A percentile compares a stretch with the other conserved stretches of the same genome.
phyloP scores from a whole-genome alignment of 2,329 filamentous ascomycete genomes.

The Periconia digitata region DNA sequence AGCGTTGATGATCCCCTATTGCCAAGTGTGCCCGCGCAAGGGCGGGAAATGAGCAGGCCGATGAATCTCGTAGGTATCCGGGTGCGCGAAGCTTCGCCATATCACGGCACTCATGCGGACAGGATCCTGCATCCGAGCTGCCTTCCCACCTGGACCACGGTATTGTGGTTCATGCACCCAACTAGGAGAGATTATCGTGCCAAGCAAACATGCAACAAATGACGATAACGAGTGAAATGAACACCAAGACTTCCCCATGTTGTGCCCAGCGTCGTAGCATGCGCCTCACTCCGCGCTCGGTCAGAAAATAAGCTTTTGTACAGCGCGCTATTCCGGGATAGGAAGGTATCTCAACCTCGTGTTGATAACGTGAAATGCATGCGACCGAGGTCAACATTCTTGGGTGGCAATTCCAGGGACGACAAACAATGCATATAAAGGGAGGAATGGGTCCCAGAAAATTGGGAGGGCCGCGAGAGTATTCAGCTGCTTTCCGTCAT shows the following conservation, averaged over 20 bases:
- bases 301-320: not conserved
- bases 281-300: too few relatives aligned
- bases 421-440: not conserved
- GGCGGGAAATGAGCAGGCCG: not conserved
- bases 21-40: too few relatives aligned
- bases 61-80: not conserved
- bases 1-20: too few relatives aligned
- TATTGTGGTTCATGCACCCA: not conserved
- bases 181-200: not conserved
- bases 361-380: constrained; percentile 17
- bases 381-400: constrained; percentile 1
- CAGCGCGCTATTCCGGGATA: constrained; percentile 25
- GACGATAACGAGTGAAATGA: not conserved
- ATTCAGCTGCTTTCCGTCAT: not conserved
- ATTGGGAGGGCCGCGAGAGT: too few relatives aligned
- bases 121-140: not conserved
- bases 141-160: not conserved
- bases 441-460: not conserved
- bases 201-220: not conserved
- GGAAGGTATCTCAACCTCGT: constrained; percentile 30
- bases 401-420: not conserved
- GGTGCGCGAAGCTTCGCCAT: not conserved
- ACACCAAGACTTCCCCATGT: not conserved
- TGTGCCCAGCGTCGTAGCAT: not conserved
- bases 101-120: not conserved